phyloP scores from a whole-genome alignment of 768 basidiomycete genomes.

The Leucosporidium scottii region DNA sequence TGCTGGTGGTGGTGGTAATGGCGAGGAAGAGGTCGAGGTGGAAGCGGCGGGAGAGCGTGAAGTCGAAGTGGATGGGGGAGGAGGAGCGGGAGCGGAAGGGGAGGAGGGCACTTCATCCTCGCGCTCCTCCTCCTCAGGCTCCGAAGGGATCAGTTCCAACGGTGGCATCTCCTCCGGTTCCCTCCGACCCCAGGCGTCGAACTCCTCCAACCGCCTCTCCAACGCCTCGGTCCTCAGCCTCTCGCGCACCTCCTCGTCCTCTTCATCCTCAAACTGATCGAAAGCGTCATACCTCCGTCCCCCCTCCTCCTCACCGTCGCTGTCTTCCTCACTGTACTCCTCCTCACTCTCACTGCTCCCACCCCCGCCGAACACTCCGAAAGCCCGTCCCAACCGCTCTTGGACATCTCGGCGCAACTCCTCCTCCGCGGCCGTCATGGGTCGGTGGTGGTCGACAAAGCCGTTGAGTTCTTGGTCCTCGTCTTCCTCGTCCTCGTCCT shows the following conservation, averaged over 20 bases:
- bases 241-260: background rate
- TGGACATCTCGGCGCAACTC: background rate
- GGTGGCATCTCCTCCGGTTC: slow-evolving; percentile 1
- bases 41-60: no score
- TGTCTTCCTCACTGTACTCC: background rate
- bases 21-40: no score
- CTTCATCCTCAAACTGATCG: background rate
- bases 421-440: background rate
- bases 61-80: no score
- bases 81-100: no score
- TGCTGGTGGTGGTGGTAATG: no score
- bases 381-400: no score
- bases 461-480: background rate
- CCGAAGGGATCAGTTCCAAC: background rate
- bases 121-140: background rate
- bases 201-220: background rate
- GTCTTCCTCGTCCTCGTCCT: background rate
- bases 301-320: no score
- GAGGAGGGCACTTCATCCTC: no score
- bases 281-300: background rate
- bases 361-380: no score
- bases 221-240: background rate
- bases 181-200: background rate
- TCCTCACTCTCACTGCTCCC: slow-evolving; percentile 1
- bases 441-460: background rate